Base-by-base conservation (phyloP, 2,329 filamentous ascomycete species). In the Fusarium agapanthi region DNA sequence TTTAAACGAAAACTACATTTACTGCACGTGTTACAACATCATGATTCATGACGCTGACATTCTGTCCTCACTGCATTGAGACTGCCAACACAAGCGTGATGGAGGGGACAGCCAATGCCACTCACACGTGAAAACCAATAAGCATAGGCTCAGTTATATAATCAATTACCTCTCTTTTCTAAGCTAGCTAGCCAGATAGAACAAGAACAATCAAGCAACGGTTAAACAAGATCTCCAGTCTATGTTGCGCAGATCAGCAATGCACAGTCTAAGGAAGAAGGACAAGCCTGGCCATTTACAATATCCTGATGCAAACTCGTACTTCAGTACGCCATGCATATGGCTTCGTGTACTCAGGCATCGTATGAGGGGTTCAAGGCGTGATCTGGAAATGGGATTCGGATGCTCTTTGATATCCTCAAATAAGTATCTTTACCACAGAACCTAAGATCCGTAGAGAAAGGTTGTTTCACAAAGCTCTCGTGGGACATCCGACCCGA, bases 61-160 rank as follows among this genome's bases (percentile, higher is more conserved):
- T 51, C 28, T 50, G 14, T 24, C 51, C 40, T 60, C 64, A 65
- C 32, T 71, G 41, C 63, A 59, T 72, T 48, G 40, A 53, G 69
- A 54, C 59, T 35, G 43, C 48, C 18, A 26, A n/a, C 34, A 40
- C 20, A 40, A 40, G 50, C 50, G 50, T 38, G 35, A 54, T 58
- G 54, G 63, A 56, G 38, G 63, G 63, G 38, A 38, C 24, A 30
- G 41, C n/a, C 30, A 51, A 59, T 61, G 20, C 37, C 48, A 54
- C 43, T 35, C 20, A 41, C 26, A 30, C 15, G 28, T 43, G 45
- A 61, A n/a, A 35, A 48, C 40, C 28, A 65, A 57, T 47, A 69
- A 48, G 44, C 34, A 50, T 54, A 61, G 11, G 48, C 40, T 54
- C 32, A n/a, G n/a, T n/a, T n/a, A n/a, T n/a, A n/a, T n/a, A n/a